Base-by-base conservation (phyloP, 1,284 basidiomycete genomes). In the Puccinia novopanici region DNA sequence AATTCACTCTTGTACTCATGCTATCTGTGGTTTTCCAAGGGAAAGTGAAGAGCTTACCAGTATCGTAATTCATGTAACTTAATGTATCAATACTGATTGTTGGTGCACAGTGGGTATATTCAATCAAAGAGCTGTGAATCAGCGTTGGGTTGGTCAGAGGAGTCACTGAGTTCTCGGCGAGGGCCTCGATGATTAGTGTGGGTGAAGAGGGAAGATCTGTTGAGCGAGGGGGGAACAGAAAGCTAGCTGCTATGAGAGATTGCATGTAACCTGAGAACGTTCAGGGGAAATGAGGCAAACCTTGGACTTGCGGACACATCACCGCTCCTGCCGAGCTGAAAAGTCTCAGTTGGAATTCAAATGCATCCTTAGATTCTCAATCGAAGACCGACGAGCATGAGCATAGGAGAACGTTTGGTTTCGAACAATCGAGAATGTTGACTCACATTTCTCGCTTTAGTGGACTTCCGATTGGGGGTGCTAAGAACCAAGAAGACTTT, bases 21-120 rank as follows among this genome's bases (percentile, higher is more conserved):
- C 4, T 75, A n/a, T n/a, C n/a, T n/a, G n/a, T n/a, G n/a, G n/a
- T 15, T 67, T 22, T 61, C 5, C 30, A 24, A 48, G 3, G 0
- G 17, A 52, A 45, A 57, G n/a, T 2, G 12, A 1, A 50, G 22
- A 45, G 8, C 76, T 57, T 19, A 79, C 76, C 76, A 30, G 76
- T 79, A 55, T 79, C 55, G 30, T 79, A 79, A 34, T 79, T 79
- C 13, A 79, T 37, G 42, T 72, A 70, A 63, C 76, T 79, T 48
- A 50, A 68, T 3, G 55, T 57, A 27, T 79, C 76, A 10, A 79
- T 79, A 63, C 76, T 61, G n/a, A 79, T n/a, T 3, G 68, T 79
- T n/a, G 76, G 76, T 24, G 76, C 76, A 17, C 55, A 34, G 34
- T 34, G 55, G 37, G 68, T 79, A 45, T 79, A 79, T 3, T 37